A percentile compares a stretch with the other conserved stretches of the same genome.
phyloP scores from a whole-genome alignment of 208 protist genomes.

The Strigomonas culicis region DNA sequence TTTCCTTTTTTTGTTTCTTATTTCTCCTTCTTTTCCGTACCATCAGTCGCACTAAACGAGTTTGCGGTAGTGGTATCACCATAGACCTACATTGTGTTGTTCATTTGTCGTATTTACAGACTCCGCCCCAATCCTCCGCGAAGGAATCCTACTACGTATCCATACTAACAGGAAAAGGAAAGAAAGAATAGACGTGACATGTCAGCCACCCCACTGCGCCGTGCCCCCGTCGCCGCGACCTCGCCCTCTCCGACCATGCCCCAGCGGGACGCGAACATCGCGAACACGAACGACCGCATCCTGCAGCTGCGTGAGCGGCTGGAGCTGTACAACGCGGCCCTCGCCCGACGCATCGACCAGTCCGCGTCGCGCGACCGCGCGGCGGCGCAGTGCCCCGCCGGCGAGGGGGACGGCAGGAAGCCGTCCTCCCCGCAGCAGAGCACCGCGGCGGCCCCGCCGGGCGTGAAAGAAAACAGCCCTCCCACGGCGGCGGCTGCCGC shows the following conservation, averaged over 20 bases:
- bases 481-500: not conserved
- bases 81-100: too few species aligned
- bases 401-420: not conserved
- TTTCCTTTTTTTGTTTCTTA: conserved; percentile 6
- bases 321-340: conserved; percentile 68
- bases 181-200: too few species aligned
- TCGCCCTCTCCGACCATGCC: too few species aligned
- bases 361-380: not conserved
- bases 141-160: too few species aligned
- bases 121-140: too few species aligned
- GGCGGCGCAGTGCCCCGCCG: not conserved
- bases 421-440: not conserved
- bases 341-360: conserved; percentile 5
- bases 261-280: not conserved
- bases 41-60: too few species aligned
- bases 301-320: conserved; percentile 73
- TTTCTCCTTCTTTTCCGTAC: not conserved
- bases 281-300: conserved; percentile 38
- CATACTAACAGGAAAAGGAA: too few species aligned
- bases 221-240: not conserved
- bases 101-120: too few species aligned
- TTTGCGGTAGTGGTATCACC: too few species aligned
- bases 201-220: not conserved
- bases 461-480: not conserved
- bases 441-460: not conserved